A percentile compares a stretch with the other conserved stretches of the same genome.
phyloP scores from a whole-genome alignment of 108 stramenopile species.

The Skeletonema costatum region DNA sequence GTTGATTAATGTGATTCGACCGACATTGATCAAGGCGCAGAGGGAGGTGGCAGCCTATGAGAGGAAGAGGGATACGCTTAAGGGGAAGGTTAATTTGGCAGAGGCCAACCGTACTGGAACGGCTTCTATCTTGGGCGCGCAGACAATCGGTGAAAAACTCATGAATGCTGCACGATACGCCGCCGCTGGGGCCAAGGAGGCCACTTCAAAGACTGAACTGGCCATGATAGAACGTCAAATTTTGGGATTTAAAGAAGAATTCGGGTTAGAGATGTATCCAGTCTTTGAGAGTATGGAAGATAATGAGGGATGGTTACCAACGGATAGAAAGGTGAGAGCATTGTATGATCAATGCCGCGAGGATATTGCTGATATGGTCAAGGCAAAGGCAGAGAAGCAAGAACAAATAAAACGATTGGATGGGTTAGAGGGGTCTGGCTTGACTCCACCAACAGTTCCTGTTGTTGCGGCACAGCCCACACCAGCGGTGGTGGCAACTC shows the following conservation, averaged over 20 bases:
- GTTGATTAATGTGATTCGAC: conserved; percentile 64
- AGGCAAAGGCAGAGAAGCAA: conserved; percentile 45
- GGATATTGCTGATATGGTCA: conserved; percentile 63
- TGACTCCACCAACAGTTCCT: conserved; percentile 25
- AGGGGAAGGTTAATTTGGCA: conserved; percentile 59
- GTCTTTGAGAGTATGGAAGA: conserved; percentile 73
- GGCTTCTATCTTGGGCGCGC: conserved; percentile 65
- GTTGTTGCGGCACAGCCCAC: neutral
- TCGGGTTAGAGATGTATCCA: conserved; percentile 67
- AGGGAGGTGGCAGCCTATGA: conserved; percentile 79
- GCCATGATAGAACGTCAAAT: conserved; percentile 62
- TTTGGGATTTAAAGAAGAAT: conserved; percentile 72
- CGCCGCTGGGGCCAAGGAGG: conserved; percentile 63
- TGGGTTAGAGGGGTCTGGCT: conserved; percentile 25
- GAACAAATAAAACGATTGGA: conserved; percentile 41
- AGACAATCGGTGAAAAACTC: conserved; percentile 64
- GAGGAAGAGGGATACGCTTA: conserved; percentile 55
- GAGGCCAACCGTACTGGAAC: conserved; percentile 53
- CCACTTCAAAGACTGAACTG: conserved; percentile 73
- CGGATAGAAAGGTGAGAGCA: conserved; percentile 72
- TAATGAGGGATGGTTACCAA: conserved; percentile 74
- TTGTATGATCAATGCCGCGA: conserved; percentile 70
- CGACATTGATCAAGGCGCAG: conserved; percentile 67
- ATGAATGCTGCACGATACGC: conserved; percentile 74
- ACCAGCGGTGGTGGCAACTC: conserved; percentile 26